Percentiles rank a stretch among this genome's conserved stretches.
Evolutionary conservation across 1,284 basidiomycete species (phyloP).

Genomic region (Mycosarcoma mackinlayi): DNA sequence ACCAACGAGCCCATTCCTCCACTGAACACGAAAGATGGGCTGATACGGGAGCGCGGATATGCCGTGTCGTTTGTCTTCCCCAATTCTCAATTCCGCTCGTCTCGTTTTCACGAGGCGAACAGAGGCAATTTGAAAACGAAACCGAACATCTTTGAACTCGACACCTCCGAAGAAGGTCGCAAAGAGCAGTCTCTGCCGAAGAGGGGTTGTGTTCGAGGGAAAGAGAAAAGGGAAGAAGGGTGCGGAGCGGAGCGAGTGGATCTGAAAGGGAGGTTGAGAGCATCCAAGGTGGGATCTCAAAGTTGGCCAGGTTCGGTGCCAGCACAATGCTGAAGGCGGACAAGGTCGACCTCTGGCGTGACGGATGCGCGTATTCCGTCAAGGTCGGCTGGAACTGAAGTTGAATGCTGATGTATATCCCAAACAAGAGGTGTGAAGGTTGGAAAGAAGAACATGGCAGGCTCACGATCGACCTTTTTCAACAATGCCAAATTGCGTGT

Average conservation of each 20-base stretch:
- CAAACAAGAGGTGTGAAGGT: too few species aligned
- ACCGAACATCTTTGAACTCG: slow-evolving; percentile 48
- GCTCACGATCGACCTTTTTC: too few species aligned
- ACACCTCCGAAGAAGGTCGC: slow-evolving; percentile 10
- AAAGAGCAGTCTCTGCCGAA: slow-evolving; percentile 52
- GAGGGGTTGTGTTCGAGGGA: slow-evolving; percentile 17
- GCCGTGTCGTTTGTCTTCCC: slow-evolving; percentile 45
- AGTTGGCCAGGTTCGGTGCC: too few species aligned
- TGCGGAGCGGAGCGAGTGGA: neutral
- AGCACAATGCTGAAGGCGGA: neutral
- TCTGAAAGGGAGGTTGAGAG: too few species aligned
- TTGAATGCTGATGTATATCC: too few species aligned
- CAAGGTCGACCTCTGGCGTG: too few species aligned
- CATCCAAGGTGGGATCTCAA: neutral
- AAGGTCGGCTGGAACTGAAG: too few species aligned
- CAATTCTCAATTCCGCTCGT: slow-evolving; percentile 34
- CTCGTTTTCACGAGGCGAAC: neutral
- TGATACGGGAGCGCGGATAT: slow-evolving; percentile 45
- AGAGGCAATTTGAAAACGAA: slow-evolving; percentile 17
- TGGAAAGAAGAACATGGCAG: neutral
- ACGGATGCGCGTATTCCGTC: too few species aligned
- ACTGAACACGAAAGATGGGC: slow-evolving; percentile 42
- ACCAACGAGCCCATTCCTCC: slow-evolving; percentile 51
- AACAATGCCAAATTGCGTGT: too few species aligned
- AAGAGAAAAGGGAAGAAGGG: neutral